These are phyloP conservation scores for Clonostachys byssicola DNA, from an alignment of 2,329 filamentous ascomycete species.

Conservation along the genomic window DNA sequence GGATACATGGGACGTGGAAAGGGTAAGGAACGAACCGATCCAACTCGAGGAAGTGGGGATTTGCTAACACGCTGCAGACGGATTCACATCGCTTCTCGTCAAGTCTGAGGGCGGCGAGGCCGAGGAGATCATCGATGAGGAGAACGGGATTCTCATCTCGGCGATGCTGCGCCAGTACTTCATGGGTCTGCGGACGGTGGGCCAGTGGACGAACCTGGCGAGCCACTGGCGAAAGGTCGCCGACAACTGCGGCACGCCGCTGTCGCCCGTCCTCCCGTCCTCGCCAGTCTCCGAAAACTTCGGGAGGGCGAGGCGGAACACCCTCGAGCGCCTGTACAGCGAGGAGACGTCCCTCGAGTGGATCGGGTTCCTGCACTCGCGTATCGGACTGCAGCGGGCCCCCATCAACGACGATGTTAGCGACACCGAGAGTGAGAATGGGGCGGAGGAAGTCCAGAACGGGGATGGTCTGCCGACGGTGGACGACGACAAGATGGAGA, in stretches of 20 bases:
- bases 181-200: conserved; percentile 76
- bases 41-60: neutral
- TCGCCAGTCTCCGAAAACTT: neutral
- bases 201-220: conserved; percentile 73
- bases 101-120: conserved; percentile 71
- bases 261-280: conserved; percentile 9
- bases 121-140: conserved; percentile 77
- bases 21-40: conserved; percentile 19
- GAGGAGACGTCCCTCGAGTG: conserved; percentile 20
- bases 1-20: conserved; percentile 89
- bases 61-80: conserved; percentile 47
- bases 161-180: conserved; percentile 89
- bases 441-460: conserved; percentile 24
- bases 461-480: conserved; percentile 24
- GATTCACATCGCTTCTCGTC: conserved; percentile 73
- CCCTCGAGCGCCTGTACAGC: neutral
- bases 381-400: conserved; percentile 23
- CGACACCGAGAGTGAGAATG: conserved; percentile 41
- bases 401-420: conserved; percentile 27
- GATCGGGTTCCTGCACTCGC: conserved; percentile 26
- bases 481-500: conserved; percentile 39
- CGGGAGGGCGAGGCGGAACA: neutral
- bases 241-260: conserved; percentile 16
- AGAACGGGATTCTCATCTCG: conserved; percentile 82
- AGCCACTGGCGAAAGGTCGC: conserved; percentile 62